Evolutionary conservation across 495 filamentous ascomycete species (phyloP), one percentile per base, ranked within the genome.

Genomic region (Talaromyces trachyspermus): DNA sequence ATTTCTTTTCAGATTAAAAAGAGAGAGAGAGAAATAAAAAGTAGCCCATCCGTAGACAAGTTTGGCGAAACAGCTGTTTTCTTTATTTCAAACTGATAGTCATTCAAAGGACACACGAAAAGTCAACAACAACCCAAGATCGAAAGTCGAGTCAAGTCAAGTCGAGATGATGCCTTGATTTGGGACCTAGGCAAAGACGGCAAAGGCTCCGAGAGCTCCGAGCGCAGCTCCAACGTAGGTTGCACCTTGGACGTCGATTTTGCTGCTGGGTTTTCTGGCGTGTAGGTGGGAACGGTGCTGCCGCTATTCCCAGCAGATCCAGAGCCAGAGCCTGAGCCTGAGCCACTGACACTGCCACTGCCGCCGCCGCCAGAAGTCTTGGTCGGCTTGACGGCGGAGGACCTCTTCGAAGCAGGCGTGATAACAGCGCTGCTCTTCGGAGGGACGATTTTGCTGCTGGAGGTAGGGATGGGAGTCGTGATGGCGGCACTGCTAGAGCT

Each of bases 381-480:
- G 10, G 14, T 42, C 2, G 39, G 39, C 20, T 42, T 7, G 12
- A 42, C 39, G 12, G 39, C 39, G 4, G 22, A 42, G 17, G 39
- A 42, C 6, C 39, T 42, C 39, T 42, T 42, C 3, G 39, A 42
- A n/a, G n/a, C n/a, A n/a, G n/a, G n/a, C n/a, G 38, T 18, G 9
- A 19, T 12, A 41, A 22, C 20, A 22, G 22, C 24, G 0, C 20
- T 42, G 12, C 26, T 42, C 20, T 23, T 42, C 1, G 20, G 39
- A 5, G 9, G 8, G 10, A 42, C 14, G 2, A 23, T n/a, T 24
- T 26, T 26, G 22, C 39, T 42, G 39, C 38, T 41, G 38, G 8
- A n/a, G 12, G 39, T 24, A 8, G 39, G 20, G 22, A 42, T 38
- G 39, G 39, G 39, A 25, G 39, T 42, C 17, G 39, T 42, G 39